Base-by-base conservation (phyloP, 2,329 filamentous ascomycete genomes). In the Cytospora chrysosperma region DNA sequence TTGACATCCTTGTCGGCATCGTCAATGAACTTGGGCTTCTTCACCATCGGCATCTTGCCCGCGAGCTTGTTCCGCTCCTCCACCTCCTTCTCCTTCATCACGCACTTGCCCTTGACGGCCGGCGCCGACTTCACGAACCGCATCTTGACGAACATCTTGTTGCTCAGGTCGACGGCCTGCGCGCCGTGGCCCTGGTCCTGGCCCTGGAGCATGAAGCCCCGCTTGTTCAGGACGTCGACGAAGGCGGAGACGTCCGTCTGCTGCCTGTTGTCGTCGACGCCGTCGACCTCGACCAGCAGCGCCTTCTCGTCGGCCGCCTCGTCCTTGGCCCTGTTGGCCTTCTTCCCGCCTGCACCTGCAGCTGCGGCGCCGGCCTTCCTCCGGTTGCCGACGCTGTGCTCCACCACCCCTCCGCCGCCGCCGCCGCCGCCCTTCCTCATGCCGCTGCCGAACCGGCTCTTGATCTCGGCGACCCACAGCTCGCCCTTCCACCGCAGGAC, bases 71-170 rank as follows among this genome's bases (percentile, higher is more conserved):
- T 60, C 43, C 70, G 74, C 3, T 78, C 80, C 70, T 86, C 87
- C 21, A 88, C 80, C 70, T 86, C 87, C 21, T 88, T 89, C 70
- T 86, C 84, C 6, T 78, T 79, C 6, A 86, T 85, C 17, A 81
- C 85, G 68, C 89, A 86, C 79, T 96, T 96, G 27, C 93, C 93
- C 73, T 87, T 89, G 2, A 82, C 82, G 0, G 93, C 90, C 52
- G 86, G 79, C 24, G 86, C 87, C n/a, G 84, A 87, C 79, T 98
- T 99, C 70, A 93, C 81, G 76, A 99, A 99, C 70, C 90, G 87
- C 92, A 99, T 94, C 78, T 90, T 92, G 69, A 98, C 94, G 79
- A 99, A 99, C 95, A 99, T 99, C 79, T 90, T 96, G 78, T 99
- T 99, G 62, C 84, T 85, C 71, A 96, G 79, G 78, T 99, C 93